phyloP scores from a whole-genome alignment of 2,329 filamentous ascomycete genomes.

The Aaosphaeria arxii region DNA sequence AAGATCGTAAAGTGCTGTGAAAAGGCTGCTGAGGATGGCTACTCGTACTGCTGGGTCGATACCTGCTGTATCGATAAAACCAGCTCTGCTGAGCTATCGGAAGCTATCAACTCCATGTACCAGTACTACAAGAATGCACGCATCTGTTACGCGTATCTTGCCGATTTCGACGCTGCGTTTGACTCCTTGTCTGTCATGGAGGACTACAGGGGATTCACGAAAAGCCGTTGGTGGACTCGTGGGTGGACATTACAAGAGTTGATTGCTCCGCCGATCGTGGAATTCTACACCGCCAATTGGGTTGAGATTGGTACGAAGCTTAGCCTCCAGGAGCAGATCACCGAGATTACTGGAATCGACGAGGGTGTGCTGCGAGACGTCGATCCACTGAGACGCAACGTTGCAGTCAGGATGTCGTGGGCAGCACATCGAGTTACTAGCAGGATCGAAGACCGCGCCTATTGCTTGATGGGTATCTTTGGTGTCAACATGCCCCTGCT shows the following conservation, averaged over 20 bases:
- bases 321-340: constrained; percentile 3
- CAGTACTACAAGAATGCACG: constrained; percentile 6
- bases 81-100: constrained; percentile 9
- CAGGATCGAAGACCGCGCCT: constrained; percentile 7
- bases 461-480: constrained; percentile 10
- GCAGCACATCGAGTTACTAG: constrained; percentile 7
- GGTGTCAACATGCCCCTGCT: constrained; percentile 4
- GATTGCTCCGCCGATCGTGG: constrained; percentile 6
- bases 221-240: constrained; percentile 12
- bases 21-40: constrained; percentile 6
- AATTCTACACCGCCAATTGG: constrained; percentile 10
- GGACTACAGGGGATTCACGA: neutral
- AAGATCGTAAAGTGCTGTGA: constrained; percentile 8
- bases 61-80: constrained; percentile 13
- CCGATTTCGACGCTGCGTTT: constrained; percentile 3
- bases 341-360: constrained; percentile 6
- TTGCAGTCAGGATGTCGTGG: constrained; percentile 13
- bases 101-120: constrained; percentile 20
- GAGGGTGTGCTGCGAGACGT: neutral
- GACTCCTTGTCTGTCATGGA: neutral
- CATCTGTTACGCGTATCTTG: constrained; percentile 9
- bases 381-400: constrained; percentile 1
- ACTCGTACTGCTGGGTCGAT: constrained; percentile 9
- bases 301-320: constrained; percentile 7
- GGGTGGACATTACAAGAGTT: constrained; percentile 16